Evolutionary conservation across 2,329 filamentous ascomycete species (phyloP).

Genomic region (Trichophyton equinum): DNA sequence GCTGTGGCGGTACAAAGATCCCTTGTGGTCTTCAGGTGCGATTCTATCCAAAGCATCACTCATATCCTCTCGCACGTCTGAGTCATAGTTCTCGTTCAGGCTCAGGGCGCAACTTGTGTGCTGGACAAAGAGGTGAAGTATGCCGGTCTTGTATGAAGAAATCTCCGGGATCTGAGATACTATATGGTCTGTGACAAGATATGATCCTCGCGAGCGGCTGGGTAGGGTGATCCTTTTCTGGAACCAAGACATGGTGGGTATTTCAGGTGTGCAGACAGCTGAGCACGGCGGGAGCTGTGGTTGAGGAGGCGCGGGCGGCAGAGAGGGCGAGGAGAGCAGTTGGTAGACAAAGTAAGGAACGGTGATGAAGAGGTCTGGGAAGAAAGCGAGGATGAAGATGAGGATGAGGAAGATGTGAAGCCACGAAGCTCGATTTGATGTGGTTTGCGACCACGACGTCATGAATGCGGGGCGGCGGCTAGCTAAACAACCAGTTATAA

Average conservation of each 20-base stretch:
- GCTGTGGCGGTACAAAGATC: conserved; percentile 68
- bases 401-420: conserved; percentile 33
- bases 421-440: conserved; percentile 11
- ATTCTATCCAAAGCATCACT: conserved; percentile 84
- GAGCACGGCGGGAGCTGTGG: conserved; percentile 16
- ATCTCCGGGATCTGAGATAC: conserved; percentile 64
- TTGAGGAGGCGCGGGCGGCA: conserved; percentile 27
- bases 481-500: not conserved
- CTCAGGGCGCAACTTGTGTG: conserved; percentile 86
- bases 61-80: conserved; percentile 85
- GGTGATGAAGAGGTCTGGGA: conserved; percentile 30
- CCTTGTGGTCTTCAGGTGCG: conserved; percentile 66
- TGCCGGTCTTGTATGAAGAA: conserved; percentile 65
- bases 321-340: conserved; percentile 14
- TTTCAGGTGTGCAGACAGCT: conserved; percentile 10
- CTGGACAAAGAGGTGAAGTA: conserved; percentile 84
- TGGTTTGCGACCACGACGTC: conserved; percentile 11
- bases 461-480: conserved; percentile 3
- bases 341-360: conserved; percentile 7
- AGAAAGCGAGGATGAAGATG: conserved; percentile 40
- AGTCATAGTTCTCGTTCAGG: conserved; percentile 84
- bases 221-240: conserved; percentile 79
- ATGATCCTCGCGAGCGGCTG: conserved; percentile 64
- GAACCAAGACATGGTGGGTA: conserved; percentile 42
- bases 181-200: conserved; percentile 75